A percentile compares a stretch with the other conserved stretches of the same genome.
phyloP scores from a whole-genome alignment of 176 grass and related monocot genomes.

The Oryza punctata region DNA sequence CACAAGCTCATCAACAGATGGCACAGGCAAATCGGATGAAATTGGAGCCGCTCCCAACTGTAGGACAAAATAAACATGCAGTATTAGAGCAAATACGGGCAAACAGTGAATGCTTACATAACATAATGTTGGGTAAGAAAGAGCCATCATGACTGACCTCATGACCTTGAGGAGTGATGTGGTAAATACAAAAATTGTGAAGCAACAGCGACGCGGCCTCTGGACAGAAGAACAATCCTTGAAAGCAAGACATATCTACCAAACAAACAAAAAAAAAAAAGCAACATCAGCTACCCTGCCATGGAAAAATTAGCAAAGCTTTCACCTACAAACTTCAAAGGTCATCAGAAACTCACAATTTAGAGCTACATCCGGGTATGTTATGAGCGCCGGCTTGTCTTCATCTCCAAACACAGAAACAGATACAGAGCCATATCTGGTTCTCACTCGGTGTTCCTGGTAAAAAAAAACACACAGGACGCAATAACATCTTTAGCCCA shows the following conservation, averaged over 20 bases:
- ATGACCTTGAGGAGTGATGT: conserved; percentile 93
- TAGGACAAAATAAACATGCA: conserved; percentile 47
- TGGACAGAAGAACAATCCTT: conserved; percentile 98
- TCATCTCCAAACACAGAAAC: conserved; percentile 76
- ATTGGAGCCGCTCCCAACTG: conserved; percentile 94
- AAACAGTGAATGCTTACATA: not conserved
- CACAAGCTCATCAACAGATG: conserved; percentile 75
- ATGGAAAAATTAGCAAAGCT: not conserved
- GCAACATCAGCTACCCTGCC: conserved; percentile 9
- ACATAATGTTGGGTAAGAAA: conserved; percentile 12
- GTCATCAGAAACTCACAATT: conserved; percentile 49
- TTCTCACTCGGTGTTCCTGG: conserved; percentile 73
- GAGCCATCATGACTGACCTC: conserved; percentile 68
- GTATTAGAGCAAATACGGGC: conserved; percentile 1
- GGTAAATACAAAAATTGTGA: conserved; percentile 95
- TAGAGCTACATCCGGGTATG: conserved; percentile 83
- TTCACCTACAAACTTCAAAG: not conserved
- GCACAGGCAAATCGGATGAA: conserved; percentile 62
- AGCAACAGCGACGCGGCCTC: conserved; percentile 86
- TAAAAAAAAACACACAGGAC: conserved; percentile 27
- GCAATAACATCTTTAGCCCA: conserved; percentile 5
- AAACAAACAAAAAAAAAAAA: conserved; percentile 28
- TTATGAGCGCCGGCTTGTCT: conserved; percentile 76
- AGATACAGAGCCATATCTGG: conserved; percentile 64
- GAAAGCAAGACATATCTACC: conserved; percentile 95